Evolutionary conservation across 371 early-diverging fungal genomes (phyloP).

Genomic region (Saksenaea vasiformis): DNA sequence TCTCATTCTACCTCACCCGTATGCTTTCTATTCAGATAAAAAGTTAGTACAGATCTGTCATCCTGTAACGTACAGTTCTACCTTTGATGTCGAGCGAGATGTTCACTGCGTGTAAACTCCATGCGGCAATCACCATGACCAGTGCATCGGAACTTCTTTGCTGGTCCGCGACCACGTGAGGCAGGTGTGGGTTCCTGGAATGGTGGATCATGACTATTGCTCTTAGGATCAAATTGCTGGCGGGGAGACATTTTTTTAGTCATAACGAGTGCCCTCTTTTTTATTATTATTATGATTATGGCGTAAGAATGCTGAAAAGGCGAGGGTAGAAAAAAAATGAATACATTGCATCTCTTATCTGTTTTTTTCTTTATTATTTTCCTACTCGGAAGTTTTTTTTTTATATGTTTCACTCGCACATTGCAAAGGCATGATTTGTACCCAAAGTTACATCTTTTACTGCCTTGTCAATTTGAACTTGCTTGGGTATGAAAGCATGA

Average conservation of each 20-base stretch:
- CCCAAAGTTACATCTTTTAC: constrained; percentile 55
- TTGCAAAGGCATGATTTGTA: constrained; percentile 49
- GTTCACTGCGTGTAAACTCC: constrained; percentile 58
- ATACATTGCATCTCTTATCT: background rate
- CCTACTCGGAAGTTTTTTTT: constrained; percentile 6
- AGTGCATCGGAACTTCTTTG: constrained; percentile 41
- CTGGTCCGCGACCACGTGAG: background rate
- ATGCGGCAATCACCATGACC: constrained; percentile 55
- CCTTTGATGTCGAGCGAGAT: constrained; percentile 50
- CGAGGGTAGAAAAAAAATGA: background rate
- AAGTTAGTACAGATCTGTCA: background rate
- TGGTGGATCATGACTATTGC: background rate
- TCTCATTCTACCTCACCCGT: constrained; percentile 45
- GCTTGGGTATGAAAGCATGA: constrained; percentile 50
- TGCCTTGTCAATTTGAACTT: constrained; percentile 31
- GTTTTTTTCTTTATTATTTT: background rate
- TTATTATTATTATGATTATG: too few species aligned
- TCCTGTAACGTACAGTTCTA: constrained; percentile 7
- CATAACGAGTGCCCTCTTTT: background rate
- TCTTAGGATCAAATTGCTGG: background rate
- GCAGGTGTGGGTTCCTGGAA: background rate
- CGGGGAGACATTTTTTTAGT: background rate
- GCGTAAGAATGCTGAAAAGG: background rate
- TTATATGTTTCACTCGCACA: constrained; percentile 24
- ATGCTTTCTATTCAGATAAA: constrained; percentile 39